Conservation (phyloP, 2,329 filamentous ascomycete species). For the Metarhizium anisopliae region DNA sequence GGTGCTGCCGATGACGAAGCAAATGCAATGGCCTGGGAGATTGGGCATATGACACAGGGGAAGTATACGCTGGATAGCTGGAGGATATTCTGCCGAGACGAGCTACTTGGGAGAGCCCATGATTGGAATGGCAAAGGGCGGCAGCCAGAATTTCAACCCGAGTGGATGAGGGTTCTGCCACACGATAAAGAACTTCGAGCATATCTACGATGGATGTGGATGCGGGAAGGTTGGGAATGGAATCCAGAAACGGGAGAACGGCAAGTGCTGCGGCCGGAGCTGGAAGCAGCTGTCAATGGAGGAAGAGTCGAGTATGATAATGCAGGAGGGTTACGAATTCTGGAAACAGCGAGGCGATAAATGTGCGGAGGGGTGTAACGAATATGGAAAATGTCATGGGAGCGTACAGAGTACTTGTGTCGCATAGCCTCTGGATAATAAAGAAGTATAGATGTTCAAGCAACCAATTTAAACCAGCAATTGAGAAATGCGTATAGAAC, state of each 20-base stretch:
- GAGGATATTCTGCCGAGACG: conserved; percentile 87
- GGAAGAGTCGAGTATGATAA: conserved; percentile 48
- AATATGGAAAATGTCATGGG: neutral
- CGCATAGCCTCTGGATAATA: too few species aligned
- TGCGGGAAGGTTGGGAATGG: conserved; percentile 78
- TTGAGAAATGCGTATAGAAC: too few species aligned
- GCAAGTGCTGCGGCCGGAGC: conserved; percentile 39
- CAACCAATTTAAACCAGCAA: too few species aligned
- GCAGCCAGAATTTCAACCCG: conserved; percentile 58
- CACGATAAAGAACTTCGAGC: conserved; percentile 83
- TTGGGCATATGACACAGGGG: conserved; percentile 75
- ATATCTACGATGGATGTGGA: conserved; percentile 85
- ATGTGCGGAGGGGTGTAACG: neutral
- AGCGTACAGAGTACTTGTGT: too few species aligned
- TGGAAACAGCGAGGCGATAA: conserved; percentile 13
- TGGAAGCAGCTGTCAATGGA: conserved; percentile 48
- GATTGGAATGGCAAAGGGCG: conserved; percentile 56
- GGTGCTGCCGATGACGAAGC: conserved; percentile 3
- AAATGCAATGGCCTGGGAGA: conserved; percentile 57
- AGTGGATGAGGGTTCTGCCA: conserved; percentile 83
- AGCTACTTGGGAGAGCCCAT: conserved; percentile 53
- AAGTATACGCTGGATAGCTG: conserved; percentile 82
- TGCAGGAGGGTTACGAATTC: conserved; percentile 36
- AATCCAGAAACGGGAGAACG: conserved; percentile 61
- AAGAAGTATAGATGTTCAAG: too few species aligned